Base-by-base conservation (phyloP, 1,139 yeast genomes). In the Suzukiozyma palmioleophila region DNA sequence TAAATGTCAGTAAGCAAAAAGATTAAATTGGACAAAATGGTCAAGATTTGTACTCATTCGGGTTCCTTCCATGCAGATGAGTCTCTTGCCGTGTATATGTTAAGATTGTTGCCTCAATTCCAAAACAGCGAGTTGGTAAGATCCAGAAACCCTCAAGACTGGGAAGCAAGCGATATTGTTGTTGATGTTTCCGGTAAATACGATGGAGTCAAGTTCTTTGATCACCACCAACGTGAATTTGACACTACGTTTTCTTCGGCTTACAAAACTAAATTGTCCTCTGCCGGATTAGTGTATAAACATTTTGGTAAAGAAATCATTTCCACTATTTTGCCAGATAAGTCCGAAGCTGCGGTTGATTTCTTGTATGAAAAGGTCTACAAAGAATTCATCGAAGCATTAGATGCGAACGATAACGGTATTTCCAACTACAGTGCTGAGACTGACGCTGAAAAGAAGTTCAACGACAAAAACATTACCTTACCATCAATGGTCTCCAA, bases 61-160 rank as follows among this genome's bases (percentile, higher is more conserved):
- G 98, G 98, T 8, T 77, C 90, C 0, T 92, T 92, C 73, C 98
- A 92, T 56, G 97, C 98, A 15, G 98, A 92, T 62, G 98, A 92
- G 62, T 83, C 96, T n/a, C 74, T 94, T 44, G 98, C 97, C 2
- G 96, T 90, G 3, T 90, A 75, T 61, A 81, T 92, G 84, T 69
- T 92, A 43, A 79, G 76, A 52, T 68, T 79, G 24, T 69, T 92
- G 39, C 95, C 96, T 3, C 72, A 77, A 57, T 92, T 62, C 62
- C 58, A 75, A 41, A 72, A 79, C 43, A 82, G 95, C 11, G 73
- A 70, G 40, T 70, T 92, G 26, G 76, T 87, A 16, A 80, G 98
- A 59, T 84, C 96, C 3, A 78, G 98, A 66, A 83, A 82, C 49
- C 84, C 90, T 5, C 77, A 68, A 13, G 84, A 79, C 44, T 85